Conservation (phyloP, 805 yeast species). For the Zygosaccharomyces bisporus region DNA sequence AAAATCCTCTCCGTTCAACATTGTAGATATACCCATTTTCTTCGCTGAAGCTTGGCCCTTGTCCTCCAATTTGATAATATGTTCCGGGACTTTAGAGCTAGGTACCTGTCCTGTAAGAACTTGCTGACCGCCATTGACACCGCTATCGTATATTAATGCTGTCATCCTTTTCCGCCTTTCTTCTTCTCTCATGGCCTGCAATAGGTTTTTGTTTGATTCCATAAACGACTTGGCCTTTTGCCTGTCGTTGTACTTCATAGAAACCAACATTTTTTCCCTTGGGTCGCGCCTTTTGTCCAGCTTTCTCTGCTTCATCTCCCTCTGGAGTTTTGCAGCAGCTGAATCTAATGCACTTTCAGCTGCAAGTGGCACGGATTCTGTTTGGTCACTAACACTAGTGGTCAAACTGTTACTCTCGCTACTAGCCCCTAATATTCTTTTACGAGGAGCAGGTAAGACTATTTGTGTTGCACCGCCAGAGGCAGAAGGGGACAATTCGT, state of each 20-base stretch:
- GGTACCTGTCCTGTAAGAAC: neutral
- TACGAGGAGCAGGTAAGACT: constrained; percentile 13
- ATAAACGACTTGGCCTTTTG: constrained; percentile 33
- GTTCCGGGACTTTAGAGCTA: constrained; percentile 7
- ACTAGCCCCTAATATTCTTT: constrained; percentile 14
- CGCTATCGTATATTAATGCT: constrained; percentile 18
- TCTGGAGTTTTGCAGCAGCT: constrained; percentile 7
- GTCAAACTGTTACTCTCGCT: constrained; percentile 6
- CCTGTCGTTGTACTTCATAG: constrained; percentile 36
- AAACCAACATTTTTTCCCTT: constrained; percentile 35
- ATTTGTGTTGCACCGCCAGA: constrained; percentile 11
- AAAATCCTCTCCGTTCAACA: constrained; percentile 27
- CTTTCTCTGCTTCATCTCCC: constrained; percentile 25
- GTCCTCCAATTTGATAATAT: constrained; percentile 10
- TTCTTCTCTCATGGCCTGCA: constrained; percentile 34
- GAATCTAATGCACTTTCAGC: constrained; percentile 2
- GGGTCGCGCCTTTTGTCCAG: constrained; percentile 33
- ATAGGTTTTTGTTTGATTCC: constrained; percentile 33
- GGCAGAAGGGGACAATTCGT: constrained; percentile 3
- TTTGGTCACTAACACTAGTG: neutral
- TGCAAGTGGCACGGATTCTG: neutral
- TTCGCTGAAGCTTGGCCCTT: constrained; percentile 11
- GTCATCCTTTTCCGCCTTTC: constrained; percentile 33
- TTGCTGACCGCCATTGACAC: constrained; percentile 1
- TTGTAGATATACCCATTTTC: constrained; percentile 28